Evolutionary conservation across 257 asterid species (phyloP).

Genomic region (Linderniella brevidens): DNA sequence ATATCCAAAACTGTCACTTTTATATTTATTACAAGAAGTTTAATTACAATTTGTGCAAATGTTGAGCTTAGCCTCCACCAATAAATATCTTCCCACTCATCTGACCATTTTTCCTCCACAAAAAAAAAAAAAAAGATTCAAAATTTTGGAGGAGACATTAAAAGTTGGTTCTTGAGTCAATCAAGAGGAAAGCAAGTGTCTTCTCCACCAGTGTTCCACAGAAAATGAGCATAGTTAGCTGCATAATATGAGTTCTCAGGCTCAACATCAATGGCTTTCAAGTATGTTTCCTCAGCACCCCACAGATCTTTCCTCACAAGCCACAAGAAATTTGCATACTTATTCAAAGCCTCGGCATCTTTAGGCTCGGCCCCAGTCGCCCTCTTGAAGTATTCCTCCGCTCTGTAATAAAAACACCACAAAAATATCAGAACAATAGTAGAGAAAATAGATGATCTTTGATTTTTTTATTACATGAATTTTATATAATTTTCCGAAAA

Average conservation of each 20-base stretch:
- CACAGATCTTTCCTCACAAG: constrained; percentile 52
- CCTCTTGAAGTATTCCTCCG: constrained; percentile 81
- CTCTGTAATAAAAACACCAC: constrained; percentile 27
- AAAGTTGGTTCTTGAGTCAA: no score
- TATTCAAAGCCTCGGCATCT: constrained; percentile 81
- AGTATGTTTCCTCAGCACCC: constrained; percentile 78
- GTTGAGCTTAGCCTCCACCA: no score
- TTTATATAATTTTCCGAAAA: no score
- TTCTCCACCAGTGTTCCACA: constrained; percentile 94
- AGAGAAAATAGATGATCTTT: no score
- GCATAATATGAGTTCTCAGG: constrained; percentile 64
- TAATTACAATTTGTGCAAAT: no score
- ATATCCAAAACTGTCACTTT: no score
- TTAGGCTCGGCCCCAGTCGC: constrained; percentile 67
- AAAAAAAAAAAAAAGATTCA: no score
- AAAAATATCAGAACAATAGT: neutral
- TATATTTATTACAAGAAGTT: no score
- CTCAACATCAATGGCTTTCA: constrained; percentile 63
- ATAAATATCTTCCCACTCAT: no score
- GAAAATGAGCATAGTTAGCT: constrained; percentile 73
- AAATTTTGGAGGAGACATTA: no score
- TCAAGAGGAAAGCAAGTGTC: constrained; percentile 82
- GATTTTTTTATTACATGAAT: no score
- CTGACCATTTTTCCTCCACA: no score
- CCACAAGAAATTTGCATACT: constrained; percentile 91